phyloP scores from a whole-genome alignment of 2,329 filamentous ascomycete species.

The Nigrograna mackinnonii region DNA sequence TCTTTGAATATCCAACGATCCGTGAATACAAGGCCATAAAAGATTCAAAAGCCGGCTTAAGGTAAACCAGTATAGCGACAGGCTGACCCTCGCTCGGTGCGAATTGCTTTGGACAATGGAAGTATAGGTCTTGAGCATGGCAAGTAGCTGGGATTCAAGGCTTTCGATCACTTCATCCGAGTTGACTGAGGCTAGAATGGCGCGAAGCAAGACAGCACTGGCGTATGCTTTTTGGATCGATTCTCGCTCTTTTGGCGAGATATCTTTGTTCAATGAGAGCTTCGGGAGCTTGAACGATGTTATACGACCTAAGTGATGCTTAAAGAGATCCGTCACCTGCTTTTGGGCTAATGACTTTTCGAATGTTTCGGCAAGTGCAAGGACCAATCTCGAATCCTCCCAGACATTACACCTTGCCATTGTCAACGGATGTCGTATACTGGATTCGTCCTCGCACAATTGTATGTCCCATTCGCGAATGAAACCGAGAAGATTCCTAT shows the following conservation, averaged over 20 bases:
- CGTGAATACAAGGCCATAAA: constrained; percentile 36
- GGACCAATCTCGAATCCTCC: constrained; percentile 27
- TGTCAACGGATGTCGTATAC: constrained; percentile 20
- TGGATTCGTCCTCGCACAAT: constrained; percentile 20
- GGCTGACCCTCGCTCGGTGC: constrained; percentile 17
- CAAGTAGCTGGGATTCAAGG: constrained; percentile 22
- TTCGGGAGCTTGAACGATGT: constrained; percentile 2
- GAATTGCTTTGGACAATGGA: constrained; percentile 21
- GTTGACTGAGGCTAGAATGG: constrained; percentile 26
- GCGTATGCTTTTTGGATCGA: constrained; percentile 17
- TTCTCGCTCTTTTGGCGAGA: no score
- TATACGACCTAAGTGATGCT: constrained; percentile 29
- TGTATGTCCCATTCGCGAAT: constrained; percentile 38
- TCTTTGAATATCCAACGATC: constrained; percentile 24
- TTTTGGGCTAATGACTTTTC: constrained; percentile 36
- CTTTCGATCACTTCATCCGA: constrained; percentile 25
- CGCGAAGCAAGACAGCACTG: constrained; percentile 32
- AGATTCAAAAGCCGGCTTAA: constrained; percentile 28
- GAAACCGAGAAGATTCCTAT: constrained; percentile 38
- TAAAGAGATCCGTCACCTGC: constrained; percentile 33
- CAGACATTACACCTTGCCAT: constrained; percentile 26
- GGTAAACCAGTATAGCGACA: constrained; percentile 29
- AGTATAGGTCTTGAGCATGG: constrained; percentile 23
- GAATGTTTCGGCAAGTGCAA: constrained; percentile 24
- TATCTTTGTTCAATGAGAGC: background rate